Conservation (phyloP, 2,329 filamentous ascomycete species). For the Magnaporthiopsis rhizophila region DNA sequence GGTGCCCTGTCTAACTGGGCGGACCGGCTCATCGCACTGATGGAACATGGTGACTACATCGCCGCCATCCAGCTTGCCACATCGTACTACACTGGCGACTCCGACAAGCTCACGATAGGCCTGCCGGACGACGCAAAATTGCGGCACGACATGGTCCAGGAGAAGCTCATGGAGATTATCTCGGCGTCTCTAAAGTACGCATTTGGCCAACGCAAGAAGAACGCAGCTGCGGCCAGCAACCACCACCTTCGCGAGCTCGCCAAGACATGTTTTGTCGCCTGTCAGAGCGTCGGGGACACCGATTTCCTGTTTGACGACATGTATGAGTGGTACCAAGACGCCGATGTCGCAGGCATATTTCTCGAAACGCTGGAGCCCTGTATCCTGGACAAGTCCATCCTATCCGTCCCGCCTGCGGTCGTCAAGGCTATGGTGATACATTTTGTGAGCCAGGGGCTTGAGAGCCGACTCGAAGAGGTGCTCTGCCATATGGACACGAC, state of each 20-base stretch:
- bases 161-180: slow-evolving; percentile 90
- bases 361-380: slow-evolving; percentile 83
- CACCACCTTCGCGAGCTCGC: slow-evolving; percentile 68
- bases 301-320: slow-evolving; percentile 88
- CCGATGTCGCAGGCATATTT: slow-evolving; percentile 65
- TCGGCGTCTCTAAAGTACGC: slow-evolving; percentile 84
- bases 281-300: slow-evolving; percentile 65
- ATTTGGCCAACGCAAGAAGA: slow-evolving; percentile 58
- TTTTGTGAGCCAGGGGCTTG: slow-evolving; percentile 68
- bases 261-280: slow-evolving; percentile 75
- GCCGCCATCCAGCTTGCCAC: slow-evolving; percentile 85
- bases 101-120: slow-evolving; percentile 91
- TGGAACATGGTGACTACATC: slow-evolving; percentile 96
- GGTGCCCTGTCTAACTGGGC: slow-evolving; percentile 96
- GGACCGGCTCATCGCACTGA: slow-evolving; percentile 82
- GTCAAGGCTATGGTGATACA: slow-evolving; percentile 80
- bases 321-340: slow-evolving; percentile 83
- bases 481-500: slow-evolving; percentile 86
- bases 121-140: slow-evolving; percentile 73
- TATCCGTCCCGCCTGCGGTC: slow-evolving; percentile 68
- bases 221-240: slow-evolving; percentile 37
- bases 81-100: slow-evolving; percentile 81
- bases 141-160: slow-evolving; percentile 74
- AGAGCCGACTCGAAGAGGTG: slow-evolving; percentile 80
- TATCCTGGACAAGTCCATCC: slow-evolving; percentile 71